Base-by-base conservation (phyloP, 2,329 filamentous ascomycete genomes). In the Hypoxylon sp. region DNA sequence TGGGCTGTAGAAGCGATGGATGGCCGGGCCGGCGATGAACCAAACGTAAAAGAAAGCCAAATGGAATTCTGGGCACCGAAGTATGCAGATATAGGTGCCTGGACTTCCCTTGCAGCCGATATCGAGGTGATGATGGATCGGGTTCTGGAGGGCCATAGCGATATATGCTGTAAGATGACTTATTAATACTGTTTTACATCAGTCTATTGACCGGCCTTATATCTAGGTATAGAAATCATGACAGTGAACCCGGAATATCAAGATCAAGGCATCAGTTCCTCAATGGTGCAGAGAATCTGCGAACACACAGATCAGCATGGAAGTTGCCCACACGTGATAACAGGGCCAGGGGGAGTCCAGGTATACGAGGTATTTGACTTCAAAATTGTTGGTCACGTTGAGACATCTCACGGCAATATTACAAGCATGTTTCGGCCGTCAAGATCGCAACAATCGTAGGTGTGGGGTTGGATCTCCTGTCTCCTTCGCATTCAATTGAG, bases 301-400 rank as follows among this genome's bases (percentile, higher is more conserved):
- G 37, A 65, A 61, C 60, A 70, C 51, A 63, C 41, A 11, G 62
- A 68, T 56, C 55, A 65, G 55, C 52, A 65, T 60, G 54, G 56
- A 61, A 60, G 54, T 67, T 67, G 54, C 62, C 58, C 62, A 59
- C 68, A 65, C 61, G 63, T 68, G n/a, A 60, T 68, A 17, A 65
- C 68, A 62, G 62, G 62, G 24, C 65, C 56, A 28, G 62, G 66
- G 24, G 62, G 68, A 28, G 60, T 67, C 37, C 4, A 4, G 46
- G 51, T 66, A n/a, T 68, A 69, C 58, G 43, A 53, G 53, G 66
- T 65, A 43, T 68, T 68, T 62, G 62, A 59, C 56, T 69, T 69
- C 41, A 39, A 68, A 52, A 67, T 51, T 66, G 57, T 66, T 28
- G 62, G 67, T 59, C 44, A 54, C 53, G 62, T 66, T 60, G 46